Base-by-base conservation (phyloP, 805 yeast species). In the Hemisphaericaspora nanyangensis region DNA sequence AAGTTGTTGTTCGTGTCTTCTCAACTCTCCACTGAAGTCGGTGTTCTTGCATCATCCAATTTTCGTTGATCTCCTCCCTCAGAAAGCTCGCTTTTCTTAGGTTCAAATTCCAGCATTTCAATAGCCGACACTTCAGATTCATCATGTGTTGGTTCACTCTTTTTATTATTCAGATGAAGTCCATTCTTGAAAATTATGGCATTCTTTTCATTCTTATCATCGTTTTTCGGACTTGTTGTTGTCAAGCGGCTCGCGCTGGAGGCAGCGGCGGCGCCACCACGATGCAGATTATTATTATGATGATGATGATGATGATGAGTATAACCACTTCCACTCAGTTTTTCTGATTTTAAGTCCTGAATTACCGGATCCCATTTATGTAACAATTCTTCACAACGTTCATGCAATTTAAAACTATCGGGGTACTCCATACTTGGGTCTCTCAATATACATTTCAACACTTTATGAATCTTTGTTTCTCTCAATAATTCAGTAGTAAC, bases 381-480 rank as follows among this genome's bases (percentile, higher is more conserved):
- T 34, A 75, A 51, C 26, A 75, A 51, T 29, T 63, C 65, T 17
- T 54, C 57, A 42, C 74, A 68, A 44, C 72, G 58, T 38, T 66
- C 69, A 43, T 73, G 77, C 41, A 75, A 61, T 42, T 67, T 61
- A 52, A 63, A 70, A 43, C 73, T 70, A 28, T 70, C 66, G 11
- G 68, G 62, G 42, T 68, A 63, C 43, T 61, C 69, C 44, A 73
- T 58, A 26, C 57, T 58, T 19, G 58, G 60, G 43, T 65, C 62
- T 40, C 63, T 65, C 36, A 65, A 43, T 16, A 76, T 72, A 39
- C 76, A 75, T 50, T 69, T 72, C 42, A 76, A 51, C 1, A 76
- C 79, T 51, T 76, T 76, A 49, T 75, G 79, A 37, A 76, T 58
- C 47, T 74, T 76, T 12, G 79, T 72, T 17, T 55, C 54, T 35